A percentile compares a stretch with the other conserved stretches of the same genome.
Evolutionary conservation across 352 stramenopile genomes (phyloP).

Genomic region (Phytopythium vexans): DNA sequence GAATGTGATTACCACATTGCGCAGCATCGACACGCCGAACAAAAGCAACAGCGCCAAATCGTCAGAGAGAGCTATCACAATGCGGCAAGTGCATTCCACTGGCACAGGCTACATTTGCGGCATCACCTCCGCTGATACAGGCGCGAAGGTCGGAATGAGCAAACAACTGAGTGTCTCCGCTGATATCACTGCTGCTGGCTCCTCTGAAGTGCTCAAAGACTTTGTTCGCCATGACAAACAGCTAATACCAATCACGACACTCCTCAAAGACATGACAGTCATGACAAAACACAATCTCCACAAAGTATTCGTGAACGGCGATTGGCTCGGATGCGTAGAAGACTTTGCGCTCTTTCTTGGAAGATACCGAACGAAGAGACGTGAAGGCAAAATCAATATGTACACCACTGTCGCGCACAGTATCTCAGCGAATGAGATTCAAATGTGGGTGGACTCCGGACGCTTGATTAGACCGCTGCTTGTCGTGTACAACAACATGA

Average conservation of each 20-base stretch:
- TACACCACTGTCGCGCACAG: conserved; percentile 5
- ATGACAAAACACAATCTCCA: conserved; percentile 10
- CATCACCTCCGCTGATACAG: conserved; percentile 12
- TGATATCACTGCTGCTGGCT: conserved; percentile 5
- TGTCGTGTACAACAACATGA: conserved; percentile 9
- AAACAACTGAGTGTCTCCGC: conserved; percentile 12
- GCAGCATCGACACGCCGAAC: conserved; percentile 8
- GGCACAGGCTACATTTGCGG: conserved; percentile 12
- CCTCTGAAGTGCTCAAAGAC: conserved; percentile 10
- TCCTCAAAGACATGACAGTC: conserved; percentile 8
- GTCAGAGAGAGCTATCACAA: conserved; percentile 6
- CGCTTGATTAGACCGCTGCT: conserved; percentile 7
- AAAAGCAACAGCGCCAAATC: conserved; percentile 12
- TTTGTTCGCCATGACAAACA: conserved; percentile 4
- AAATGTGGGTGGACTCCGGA: conserved; percentile 8
- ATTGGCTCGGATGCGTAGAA: conserved; percentile 12
- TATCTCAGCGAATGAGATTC: conserved; percentile 9
- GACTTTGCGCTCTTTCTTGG: conserved; percentile 6
- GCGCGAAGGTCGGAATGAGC: conserved; percentile 11
- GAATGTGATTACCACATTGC: conserved; percentile 8
- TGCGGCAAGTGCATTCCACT: conserved; percentile 10
- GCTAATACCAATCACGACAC: neutral
- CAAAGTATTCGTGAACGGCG: conserved; percentile 14
- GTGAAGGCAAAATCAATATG: conserved; percentile 4
- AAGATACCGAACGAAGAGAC: conserved; percentile 4